These are phyloP conservation scores for Aureobasidium uvarum DNA, from an alignment of 2,329 filamentous ascomycete species.

Conservation along the genomic window DNA sequence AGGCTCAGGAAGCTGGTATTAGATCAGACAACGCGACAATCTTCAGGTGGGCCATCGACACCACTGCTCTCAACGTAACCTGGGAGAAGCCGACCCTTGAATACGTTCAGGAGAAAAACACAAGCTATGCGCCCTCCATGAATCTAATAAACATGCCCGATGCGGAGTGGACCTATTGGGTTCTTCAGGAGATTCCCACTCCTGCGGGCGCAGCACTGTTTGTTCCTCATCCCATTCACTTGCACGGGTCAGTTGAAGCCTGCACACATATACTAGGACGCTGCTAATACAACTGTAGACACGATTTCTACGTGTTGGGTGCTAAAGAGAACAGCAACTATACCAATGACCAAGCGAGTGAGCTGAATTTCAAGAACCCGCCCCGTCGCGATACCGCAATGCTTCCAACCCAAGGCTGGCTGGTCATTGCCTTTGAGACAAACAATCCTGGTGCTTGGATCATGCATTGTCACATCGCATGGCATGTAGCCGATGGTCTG, in stretches of 20 bases:
- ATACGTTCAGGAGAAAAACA: conserved; percentile 35
- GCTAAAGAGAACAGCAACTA: conserved; percentile 29
- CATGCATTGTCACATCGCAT: conserved; percentile 33
- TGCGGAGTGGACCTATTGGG: conserved; percentile 38
- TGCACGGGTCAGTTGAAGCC: conserved; percentile 2
- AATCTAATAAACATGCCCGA: conserved; percentile 21
- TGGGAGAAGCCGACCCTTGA: conserved; percentile 42
- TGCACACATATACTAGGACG: too few species aligned
- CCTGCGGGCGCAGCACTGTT: conserved; percentile 26
- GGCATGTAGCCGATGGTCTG: conserved; percentile 39
- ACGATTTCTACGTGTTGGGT: conserved; percentile 38
- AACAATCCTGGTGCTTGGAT: conserved; percentile 47
- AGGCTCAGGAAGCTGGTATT: conserved; percentile 16
- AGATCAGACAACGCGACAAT: conserved; percentile 29
- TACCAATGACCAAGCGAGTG: conserved; percentile 30
- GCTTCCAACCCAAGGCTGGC: conserved; percentile 41
- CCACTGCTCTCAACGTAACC: conserved; percentile 39
- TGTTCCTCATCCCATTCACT: conserved; percentile 30
- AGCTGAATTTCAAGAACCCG: conserved; percentile 41
- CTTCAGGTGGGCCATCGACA: conserved; percentile 46
- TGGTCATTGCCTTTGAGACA: conserved; percentile 44
- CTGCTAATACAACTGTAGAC: conserved; percentile 32
- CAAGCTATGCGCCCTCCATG: not conserved
- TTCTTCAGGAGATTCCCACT: conserved; percentile 36
- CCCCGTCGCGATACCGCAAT: conserved; percentile 44